A percentile compares a stretch with the other conserved stretches of the same genome.
phyloP scores from a whole-genome alignment of 805 yeast genomes.

The Ogataea pini region DNA sequence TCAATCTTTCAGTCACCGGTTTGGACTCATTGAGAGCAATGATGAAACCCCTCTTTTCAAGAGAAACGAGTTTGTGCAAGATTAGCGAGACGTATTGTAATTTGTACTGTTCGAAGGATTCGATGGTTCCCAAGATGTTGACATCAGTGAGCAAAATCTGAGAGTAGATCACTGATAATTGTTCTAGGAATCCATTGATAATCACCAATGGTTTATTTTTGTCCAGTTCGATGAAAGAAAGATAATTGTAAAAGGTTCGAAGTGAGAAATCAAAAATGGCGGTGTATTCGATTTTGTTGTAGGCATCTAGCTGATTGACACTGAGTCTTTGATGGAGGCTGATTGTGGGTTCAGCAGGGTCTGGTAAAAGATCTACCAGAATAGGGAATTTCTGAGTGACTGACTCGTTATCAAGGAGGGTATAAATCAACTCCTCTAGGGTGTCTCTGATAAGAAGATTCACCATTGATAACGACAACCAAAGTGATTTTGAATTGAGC shows the following conservation, averaged over 20 bases:
- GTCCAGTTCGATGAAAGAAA: constrained; percentile 16
- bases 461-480: constrained; percentile 5
- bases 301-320: constrained; percentile 11
- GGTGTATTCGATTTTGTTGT: constrained; percentile 10
- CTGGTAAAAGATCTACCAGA: constrained; percentile 11
- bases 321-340: constrained; percentile 6
- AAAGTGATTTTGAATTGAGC: not conserved
- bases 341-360: not conserved
- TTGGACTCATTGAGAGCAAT: constrained; percentile 26
- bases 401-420: not conserved
- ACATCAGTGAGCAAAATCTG: constrained; percentile 15
- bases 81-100: constrained; percentile 17
- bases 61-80: constrained; percentile 16
- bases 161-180: constrained; percentile 26
- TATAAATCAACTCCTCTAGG: constrained; percentile 3
- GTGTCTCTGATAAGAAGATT: constrained; percentile 6
- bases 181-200: constrained; percentile 29
- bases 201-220: constrained; percentile 9
- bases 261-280: constrained; percentile 4
- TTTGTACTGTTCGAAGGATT: constrained; percentile 16
- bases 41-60: constrained; percentile 8
- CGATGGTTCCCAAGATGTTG: constrained; percentile 1
- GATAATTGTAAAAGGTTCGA: constrained; percentile 9
- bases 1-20: constrained; percentile 21
- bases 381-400: not conserved